A percentile compares a stretch with the other conserved stretches of the same genome.
Conservation (phyloP, 1,284 basidiomycete species). For the Ceratobasidium sp. region DNA sequence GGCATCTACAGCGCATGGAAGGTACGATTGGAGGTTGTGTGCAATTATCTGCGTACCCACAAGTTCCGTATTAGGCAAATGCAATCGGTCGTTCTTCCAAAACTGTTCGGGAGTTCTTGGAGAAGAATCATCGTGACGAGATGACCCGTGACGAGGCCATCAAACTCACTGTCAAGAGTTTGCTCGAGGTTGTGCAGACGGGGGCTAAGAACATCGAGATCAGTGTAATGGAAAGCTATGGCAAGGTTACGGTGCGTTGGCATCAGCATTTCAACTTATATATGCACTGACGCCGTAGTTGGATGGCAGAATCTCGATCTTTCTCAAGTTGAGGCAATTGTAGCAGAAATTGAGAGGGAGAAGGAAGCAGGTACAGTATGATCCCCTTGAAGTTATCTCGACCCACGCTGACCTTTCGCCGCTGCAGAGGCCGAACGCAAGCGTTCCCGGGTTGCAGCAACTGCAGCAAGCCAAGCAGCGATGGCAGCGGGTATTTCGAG, state of each 20-base stretch:
- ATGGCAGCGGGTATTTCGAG: conserved; percentile 64
- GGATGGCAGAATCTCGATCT: conserved; percentile 76
- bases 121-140: conserved; percentile 97
- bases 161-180: conserved; percentile 93
- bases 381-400: background rate
- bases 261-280: conserved; percentile 12
- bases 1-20: conserved; percentile 99
- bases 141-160: conserved; percentile 88
- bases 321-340: conserved; percentile 87
- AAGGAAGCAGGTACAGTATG: conserved; percentile 83
- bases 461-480: conserved; percentile 82
- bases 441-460: conserved; percentile 75
- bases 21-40: conserved; percentile 63
- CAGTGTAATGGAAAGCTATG: conserved; percentile 93
- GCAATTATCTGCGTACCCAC: background rate
- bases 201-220: conserved; percentile 99
- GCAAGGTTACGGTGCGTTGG: conserved; percentile 80
- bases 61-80: conserved; percentile 70
- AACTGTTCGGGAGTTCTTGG: conserved; percentile 97
- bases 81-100: conserved; percentile 98
- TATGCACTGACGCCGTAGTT: conserved; percentile 33
- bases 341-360: conserved; percentile 89
- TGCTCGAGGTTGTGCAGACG: conserved; percentile 98
- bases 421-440: conserved; percentile 84
- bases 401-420: conserved; percentile 1